Conservation (phyloP, 441 rosid species). For the Gossypium schwendimanii region DNA sequence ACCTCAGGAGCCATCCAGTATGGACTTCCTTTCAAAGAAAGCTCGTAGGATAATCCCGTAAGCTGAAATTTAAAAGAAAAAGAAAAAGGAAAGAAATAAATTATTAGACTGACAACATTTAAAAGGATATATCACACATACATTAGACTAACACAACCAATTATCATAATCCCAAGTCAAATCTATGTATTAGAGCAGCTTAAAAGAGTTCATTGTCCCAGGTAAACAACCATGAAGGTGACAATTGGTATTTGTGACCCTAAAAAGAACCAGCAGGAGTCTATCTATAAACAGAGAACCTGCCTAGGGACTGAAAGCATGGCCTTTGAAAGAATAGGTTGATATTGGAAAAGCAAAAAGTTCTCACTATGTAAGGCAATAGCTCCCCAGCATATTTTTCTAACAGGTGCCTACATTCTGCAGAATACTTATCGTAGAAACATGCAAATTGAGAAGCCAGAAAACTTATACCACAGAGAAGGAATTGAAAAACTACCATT, state of each 20-base stretch:
- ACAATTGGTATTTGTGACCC: not conserved
- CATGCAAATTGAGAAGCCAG: not conserved
- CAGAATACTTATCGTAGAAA: not conserved
- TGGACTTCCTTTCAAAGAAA: conserved; percentile 63
- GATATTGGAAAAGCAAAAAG: not conserved
- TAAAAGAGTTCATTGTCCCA: not conserved
- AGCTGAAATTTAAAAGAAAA: conserved; percentile 27
- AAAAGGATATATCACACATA: not conserved
- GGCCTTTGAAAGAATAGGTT: not conserved
- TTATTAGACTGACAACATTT: not conserved
- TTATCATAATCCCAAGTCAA: conserved; percentile 2
- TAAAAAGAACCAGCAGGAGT: not conserved
- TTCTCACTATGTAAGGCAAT: not conserved
- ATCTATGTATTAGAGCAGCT: not conserved
- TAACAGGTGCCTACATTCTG: not conserved
- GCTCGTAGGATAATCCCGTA: conserved; percentile 32
- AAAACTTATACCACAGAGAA: not conserved
- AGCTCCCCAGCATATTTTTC: not conserved
- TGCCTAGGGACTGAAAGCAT: not conserved
- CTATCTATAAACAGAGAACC: not conserved
- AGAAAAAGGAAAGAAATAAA: not conserved
- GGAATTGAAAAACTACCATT: not conserved
- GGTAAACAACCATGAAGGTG: not conserved
- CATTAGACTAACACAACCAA: not conserved
- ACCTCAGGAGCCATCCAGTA: conserved; percentile 79